Evolutionary conservation across 176 grass and related monocot species (phyloP).

Genomic region (Triticum urartu): DNA sequence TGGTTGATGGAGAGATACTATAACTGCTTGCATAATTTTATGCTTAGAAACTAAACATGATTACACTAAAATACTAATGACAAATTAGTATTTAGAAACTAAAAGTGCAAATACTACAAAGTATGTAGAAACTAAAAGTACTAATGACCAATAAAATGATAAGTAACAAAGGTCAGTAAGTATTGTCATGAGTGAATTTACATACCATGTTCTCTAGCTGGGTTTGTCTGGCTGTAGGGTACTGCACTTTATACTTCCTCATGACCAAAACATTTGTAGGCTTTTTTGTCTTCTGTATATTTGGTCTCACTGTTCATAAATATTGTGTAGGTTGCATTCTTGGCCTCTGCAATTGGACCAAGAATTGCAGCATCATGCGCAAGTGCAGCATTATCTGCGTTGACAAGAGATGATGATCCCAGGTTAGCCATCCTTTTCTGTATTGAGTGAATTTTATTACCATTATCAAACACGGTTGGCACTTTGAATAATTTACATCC

Average conservation of each 20-base stretch:
- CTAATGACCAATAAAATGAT: not conserved
- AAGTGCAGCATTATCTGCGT: constrained; percentile 67
- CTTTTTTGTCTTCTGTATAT: constrained; percentile 13
- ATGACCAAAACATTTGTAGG: constrained; percentile 10
- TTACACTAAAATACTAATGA: not conserved
- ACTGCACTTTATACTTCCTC: not conserved
- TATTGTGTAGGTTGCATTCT: constrained; percentile 74
- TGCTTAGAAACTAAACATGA: not conserved
- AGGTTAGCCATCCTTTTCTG: constrained; percentile 52
- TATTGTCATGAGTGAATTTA: not conserved
- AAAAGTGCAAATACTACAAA: not conserved
- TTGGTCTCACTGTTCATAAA: constrained; percentile 19
- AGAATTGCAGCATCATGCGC: constrained; percentile 94
- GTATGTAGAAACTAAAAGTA: not conserved
- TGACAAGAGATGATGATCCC: constrained; percentile 76
- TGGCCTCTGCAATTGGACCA: constrained; percentile 86
- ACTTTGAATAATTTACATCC: not conserved
- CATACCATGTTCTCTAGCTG: not conserved
- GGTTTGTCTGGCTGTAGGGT: not conserved
- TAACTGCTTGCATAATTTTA: not conserved
- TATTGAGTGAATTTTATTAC: constrained; percentile 2
- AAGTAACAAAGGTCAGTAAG: not conserved
- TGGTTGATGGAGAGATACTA: not conserved
- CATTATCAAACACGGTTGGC: constrained; percentile 22
- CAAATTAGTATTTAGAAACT: not conserved